These are phyloP conservation scores for Paxillus involutus DNA, from an alignment of 768 basidiomycete species.

Conservation along the genomic window DNA sequence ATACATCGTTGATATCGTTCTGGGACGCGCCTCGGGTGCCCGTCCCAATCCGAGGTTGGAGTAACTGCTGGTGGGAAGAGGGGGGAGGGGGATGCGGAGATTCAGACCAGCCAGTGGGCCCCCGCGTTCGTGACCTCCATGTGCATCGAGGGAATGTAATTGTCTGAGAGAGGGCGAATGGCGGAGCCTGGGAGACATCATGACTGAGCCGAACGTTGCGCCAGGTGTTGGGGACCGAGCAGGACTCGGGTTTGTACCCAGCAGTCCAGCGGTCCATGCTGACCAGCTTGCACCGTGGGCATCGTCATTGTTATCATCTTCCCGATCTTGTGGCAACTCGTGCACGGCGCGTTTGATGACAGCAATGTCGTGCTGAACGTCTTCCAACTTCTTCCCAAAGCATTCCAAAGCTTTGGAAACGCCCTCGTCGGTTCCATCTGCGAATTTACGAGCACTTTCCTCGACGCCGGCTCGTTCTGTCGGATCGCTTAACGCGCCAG, in stretches of 20 bases:
- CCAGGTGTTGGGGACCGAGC: conserved; percentile 41
- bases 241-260: conserved; percentile 34
- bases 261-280: conserved; percentile 61
- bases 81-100: conserved; percentile 62
- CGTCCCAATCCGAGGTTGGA: conserved; percentile 18
- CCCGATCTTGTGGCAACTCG: conserved; percentile 26
- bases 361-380: conserved; percentile 77
- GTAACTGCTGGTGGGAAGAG: conserved; percentile 7
- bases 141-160: conserved; percentile 4
- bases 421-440: conserved; percentile 49
- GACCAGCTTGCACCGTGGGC: conserved; percentile 29
- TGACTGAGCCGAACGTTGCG: conserved; percentile 70
- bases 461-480: conserved; percentile 40
- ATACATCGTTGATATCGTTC: conserved; percentile 63
- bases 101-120: conserved; percentile 48
- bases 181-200: conserved; percentile 62
- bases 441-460: conserved; percentile 52
- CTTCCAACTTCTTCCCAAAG: conserved; percentile 63
- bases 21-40: conserved; percentile 30
- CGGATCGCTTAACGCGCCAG: conserved; percentile 39
- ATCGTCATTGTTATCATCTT: not conserved
- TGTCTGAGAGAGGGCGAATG: conserved; percentile 44
- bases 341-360: conserved; percentile 61
- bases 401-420: conserved; percentile 46
- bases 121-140: conserved; percentile 8